Conservation (phyloP, 352 stramenopile species). For the Sclerospora graminicola region DNA sequence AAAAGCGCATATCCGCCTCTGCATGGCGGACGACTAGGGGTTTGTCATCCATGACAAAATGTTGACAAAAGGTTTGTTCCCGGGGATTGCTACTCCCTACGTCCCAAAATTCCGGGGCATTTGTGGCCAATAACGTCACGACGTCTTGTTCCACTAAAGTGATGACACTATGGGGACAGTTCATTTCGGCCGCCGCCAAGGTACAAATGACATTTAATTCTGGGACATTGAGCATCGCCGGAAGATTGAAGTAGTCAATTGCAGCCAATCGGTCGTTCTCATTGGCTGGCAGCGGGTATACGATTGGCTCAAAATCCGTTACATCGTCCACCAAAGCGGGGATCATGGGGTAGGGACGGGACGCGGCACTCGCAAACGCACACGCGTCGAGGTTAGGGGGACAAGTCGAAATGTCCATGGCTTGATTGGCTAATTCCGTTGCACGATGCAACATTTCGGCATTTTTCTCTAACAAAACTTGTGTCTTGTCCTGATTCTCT, state of each 20-base stretch:
- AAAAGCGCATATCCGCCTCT: slow-evolving; percentile 45
- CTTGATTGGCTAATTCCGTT: not conserved
- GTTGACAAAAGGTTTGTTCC: slow-evolving; percentile 34
- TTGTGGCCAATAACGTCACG: slow-evolving; percentile 27
- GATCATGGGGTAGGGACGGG: not conserved
- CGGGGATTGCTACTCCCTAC: slow-evolving; percentile 13
- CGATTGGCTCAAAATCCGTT: slow-evolving; percentile 3
- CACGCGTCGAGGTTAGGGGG: not conserved
- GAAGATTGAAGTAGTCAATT: slow-evolving; percentile 23
- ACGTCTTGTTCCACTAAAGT: slow-evolving; percentile 28
- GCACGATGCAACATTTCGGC: slow-evolving; percentile 3
- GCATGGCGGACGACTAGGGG: slow-evolving; percentile 41
- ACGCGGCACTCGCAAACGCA: not conserved
- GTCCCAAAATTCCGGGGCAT: slow-evolving; percentile 14
- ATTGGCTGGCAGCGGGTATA: slow-evolving; percentile 22
- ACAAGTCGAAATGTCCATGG: slow-evolving; percentile 6
- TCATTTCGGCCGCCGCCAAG: slow-evolving; percentile 32
- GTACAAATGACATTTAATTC: slow-evolving; percentile 30
- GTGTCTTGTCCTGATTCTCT: slow-evolving; percentile 6
- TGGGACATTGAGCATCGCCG: slow-evolving; percentile 9
- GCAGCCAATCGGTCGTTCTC: slow-evolving; percentile 21
- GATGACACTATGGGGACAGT: slow-evolving; percentile 19
- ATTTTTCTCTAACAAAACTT: slow-evolving; percentile 7
- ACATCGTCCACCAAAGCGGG: slow-evolving; percentile 14
- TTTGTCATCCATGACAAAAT: slow-evolving; percentile 36